Evolutionary conservation across 495 filamentous ascomycete species (phyloP).

Genomic region (Talaromyces thailandensis): DNA sequence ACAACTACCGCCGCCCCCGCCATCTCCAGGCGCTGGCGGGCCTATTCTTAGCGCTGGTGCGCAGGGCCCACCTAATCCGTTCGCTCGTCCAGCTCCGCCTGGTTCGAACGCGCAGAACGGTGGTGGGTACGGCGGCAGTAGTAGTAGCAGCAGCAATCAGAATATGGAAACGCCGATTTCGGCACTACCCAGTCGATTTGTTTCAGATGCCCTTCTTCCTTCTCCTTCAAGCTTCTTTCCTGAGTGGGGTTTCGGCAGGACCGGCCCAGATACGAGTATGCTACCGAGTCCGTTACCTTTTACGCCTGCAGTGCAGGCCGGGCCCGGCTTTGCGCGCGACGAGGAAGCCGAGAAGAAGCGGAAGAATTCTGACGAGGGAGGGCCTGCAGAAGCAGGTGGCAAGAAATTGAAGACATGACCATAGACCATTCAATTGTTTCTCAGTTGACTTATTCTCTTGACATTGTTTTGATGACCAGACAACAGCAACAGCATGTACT

Average conservation of each 20-base stretch:
- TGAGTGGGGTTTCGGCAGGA: conserved; percentile 70
- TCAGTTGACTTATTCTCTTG: background rate
- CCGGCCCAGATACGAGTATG: conserved; percentile 63
- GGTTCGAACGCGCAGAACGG: conserved; percentile 20
- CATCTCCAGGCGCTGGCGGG: conserved; percentile 47
- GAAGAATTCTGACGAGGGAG: conserved; percentile 42
- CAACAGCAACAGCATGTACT: background rate
- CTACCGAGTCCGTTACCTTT: conserved; percentile 88
- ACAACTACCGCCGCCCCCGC: conserved; percentile 83
- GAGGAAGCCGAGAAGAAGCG: conserved; percentile 45
- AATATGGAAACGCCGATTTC: conserved; percentile 95
- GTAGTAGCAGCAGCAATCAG: conserved; percentile 53
- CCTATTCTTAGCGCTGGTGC: conserved; percentile 85
- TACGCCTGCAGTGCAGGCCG: conserved; percentile 69
- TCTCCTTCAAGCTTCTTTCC: conserved; percentile 87
- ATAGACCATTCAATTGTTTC: background rate
- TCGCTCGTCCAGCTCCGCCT: conserved; percentile 73
- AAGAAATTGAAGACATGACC: conserved; percentile 45
- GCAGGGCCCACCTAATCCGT: conserved; percentile 88
- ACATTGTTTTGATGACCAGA: background rate
- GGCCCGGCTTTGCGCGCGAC: conserved; percentile 59
- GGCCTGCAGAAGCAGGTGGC: conserved; percentile 20
- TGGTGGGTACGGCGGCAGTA: conserved; percentile 15
- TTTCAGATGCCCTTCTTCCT: conserved; percentile 74
- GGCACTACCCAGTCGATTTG: conserved; percentile 86